phyloP scores from a whole-genome alignment of 129 eudicot species.

The Flaveria robusta region DNA sequence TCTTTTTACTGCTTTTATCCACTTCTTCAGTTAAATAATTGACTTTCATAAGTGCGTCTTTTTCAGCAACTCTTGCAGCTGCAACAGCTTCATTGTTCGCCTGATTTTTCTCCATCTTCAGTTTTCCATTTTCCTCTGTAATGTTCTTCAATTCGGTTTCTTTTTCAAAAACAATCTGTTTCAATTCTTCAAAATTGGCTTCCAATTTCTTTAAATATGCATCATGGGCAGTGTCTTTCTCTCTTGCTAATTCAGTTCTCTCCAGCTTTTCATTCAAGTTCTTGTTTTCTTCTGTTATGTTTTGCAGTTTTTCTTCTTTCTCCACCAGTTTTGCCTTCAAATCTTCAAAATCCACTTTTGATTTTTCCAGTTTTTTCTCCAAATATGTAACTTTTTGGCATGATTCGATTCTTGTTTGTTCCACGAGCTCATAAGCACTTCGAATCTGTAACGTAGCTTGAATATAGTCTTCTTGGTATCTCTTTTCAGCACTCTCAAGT shows the following conservation, averaged over 20 bases:
- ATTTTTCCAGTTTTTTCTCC: slow-evolving; percentile 48
- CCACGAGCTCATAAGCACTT: slow-evolving; percentile 74
- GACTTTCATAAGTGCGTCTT: slow-evolving; percentile 66
- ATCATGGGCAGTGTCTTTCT: slow-evolving; percentile 40
- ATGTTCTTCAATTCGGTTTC: slow-evolving; percentile 50
- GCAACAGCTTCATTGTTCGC: slow-evolving; percentile 47
- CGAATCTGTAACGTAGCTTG: slow-evolving; percentile 74
- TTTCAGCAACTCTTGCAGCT: slow-evolving; percentile 54
- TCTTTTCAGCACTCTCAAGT: slow-evolving; percentile 67
- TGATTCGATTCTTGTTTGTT: slow-evolving; percentile 59
- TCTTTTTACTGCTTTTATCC: slow-evolving; percentile 58
- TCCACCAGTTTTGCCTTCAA: slow-evolving; percentile 49
- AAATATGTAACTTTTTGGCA: slow-evolving; percentile 47
- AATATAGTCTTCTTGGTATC: slow-evolving; percentile 69
- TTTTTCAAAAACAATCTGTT: slow-evolving; percentile 44
- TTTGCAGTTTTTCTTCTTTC: slow-evolving; percentile 44
- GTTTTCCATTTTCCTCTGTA: slow-evolving; percentile 64
- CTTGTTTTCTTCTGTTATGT: slow-evolving; percentile 45
- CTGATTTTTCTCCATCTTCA: slow-evolving; percentile 49
- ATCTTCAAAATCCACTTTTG: slow-evolving; percentile 53
- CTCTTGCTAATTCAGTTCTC: slow-evolving; percentile 31
- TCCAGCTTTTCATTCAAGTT: slow-evolving; percentile 36
- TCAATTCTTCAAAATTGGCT: slow-evolving; percentile 49
- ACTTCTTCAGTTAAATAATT: slow-evolving; percentile 69
- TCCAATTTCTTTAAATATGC: slow-evolving; percentile 43